Evolutionary conservation across 805 yeast species (phyloP).

Genomic region (Cyberlindnera petersonii): DNA sequence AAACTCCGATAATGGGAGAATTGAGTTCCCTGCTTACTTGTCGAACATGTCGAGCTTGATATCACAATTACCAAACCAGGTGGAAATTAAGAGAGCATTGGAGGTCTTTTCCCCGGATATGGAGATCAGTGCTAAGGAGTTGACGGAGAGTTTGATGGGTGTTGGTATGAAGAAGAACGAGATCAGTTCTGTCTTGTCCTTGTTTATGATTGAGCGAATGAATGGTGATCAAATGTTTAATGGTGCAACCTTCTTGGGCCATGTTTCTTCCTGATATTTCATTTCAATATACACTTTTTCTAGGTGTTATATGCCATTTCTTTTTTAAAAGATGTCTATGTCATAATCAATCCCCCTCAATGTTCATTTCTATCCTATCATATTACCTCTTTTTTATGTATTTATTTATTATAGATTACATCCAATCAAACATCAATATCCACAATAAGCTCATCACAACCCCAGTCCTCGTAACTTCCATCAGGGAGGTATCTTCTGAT

Average conservation of each 20-base stretch:
- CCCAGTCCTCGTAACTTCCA: conserved; percentile 98
- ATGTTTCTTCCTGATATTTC: conserved; percentile 16
- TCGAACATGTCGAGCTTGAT: conserved; percentile 57
- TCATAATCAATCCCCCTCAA: neutral
- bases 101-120: conserved; percentile 44
- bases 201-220: conserved; percentile 51
- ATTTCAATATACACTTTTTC: neutral
- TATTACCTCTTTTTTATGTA: neutral
- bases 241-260: conserved; percentile 60
- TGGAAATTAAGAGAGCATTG: conserved; percentile 57
- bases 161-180: conserved; percentile 38
- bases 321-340: neutral
- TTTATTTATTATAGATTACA: neutral
- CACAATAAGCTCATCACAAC: conserved; percentile 93
- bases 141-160: conserved; percentile 47
- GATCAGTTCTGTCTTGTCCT: conserved; percentile 47
- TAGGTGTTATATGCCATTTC: neutral
- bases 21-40: conserved; percentile 57
- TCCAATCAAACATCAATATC: conserved; percentile 43
- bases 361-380: neutral
- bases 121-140: conserved; percentile 44
- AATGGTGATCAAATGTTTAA: conserved; percentile 56
- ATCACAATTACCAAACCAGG: conserved; percentile 45
- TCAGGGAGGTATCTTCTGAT: conserved; percentile 96
- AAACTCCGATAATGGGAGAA: conserved; percentile 33